phyloP scores from a whole-genome alignment of 2,329 filamentous ascomycete genomes.

The Zalaria obscura region DNA sequence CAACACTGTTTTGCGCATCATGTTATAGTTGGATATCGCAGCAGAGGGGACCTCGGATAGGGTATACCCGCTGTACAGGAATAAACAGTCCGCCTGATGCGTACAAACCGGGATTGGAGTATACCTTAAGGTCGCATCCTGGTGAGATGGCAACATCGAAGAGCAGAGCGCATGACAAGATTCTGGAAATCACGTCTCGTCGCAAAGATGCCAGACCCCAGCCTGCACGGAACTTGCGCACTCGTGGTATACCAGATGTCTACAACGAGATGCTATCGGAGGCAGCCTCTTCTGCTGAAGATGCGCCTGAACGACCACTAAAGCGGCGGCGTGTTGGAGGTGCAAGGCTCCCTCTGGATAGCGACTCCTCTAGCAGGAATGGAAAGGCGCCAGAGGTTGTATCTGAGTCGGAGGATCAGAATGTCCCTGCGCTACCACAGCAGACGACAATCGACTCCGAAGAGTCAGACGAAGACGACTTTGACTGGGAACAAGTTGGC shows the following conservation, averaged over 20 bases:
- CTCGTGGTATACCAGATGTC: constrained; percentile 3
- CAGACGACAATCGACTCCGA: constrained; percentile 19
- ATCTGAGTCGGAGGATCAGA: too few relatives aligned
- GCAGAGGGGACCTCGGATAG: too few relatives aligned
- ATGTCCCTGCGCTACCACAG: not conserved
- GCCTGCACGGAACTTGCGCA: too few relatives aligned
- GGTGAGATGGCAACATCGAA: not conserved
- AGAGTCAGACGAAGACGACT: constrained; percentile 41
- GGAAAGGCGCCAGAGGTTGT: too few relatives aligned
- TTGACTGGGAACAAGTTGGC: constrained; percentile 50
- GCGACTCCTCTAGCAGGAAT: too few relatives aligned
- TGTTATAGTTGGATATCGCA: too few relatives aligned
- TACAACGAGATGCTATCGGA: constrained; percentile 7
- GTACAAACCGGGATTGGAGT: too few relatives aligned
- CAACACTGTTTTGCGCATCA: too few relatives aligned
- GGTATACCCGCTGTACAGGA: too few relatives aligned
- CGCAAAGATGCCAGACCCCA: not conserved
- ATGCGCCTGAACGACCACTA: constrained; percentile 1
- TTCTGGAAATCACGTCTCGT: constrained; percentile 4
- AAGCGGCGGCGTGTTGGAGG: constrained; percentile 4
- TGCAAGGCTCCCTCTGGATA: too few relatives aligned
- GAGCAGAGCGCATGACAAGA: not conserved
- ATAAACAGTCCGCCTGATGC: too few relatives aligned
- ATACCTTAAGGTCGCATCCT: not conserved
- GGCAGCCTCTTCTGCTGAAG: constrained; percentile 3